Evolutionary conservation across 768 basidiomycete species (phyloP), one percentile per base, ranked within the genome.

Genomic region (Suillus americanus): DNA sequence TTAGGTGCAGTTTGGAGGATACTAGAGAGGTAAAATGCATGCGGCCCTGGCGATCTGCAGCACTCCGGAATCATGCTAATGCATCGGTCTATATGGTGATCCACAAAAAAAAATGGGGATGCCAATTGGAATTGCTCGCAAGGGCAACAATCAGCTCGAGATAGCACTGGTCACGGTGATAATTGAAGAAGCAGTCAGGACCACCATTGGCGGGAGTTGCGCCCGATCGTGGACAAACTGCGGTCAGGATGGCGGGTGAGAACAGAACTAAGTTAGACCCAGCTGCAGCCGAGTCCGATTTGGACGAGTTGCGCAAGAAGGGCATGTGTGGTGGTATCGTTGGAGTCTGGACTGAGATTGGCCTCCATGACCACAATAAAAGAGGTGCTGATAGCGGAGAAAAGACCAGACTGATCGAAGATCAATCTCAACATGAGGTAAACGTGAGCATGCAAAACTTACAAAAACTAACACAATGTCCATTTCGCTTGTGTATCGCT

Each of bases 381-480:
- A 28, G 67, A 38, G 5, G 67, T 61, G 33, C 50, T 51, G 50
- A 68, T 63, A 30, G 46, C 66, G 2, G 62, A 67, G 45, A 68
- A 68, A 68, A 33, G 56, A 45, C 63, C 63, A 37, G 67, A 55
- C 67, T 68, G 43, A 13, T 41, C 6, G 6, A n/a, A 57, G 6
- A 33, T 57, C 35, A 20, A 57, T 35, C 18, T 20, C 25, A 13
- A 57, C 18, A 41, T 6, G 35, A 23, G 5, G 9, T 10, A 23
- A 48, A 48, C 2, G 46, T 33, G 33, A 33, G 0, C 33, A 33
- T 33, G 33, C n/a, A 12, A 35, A 20, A 62, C 71, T 33, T 55
- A 71, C 71, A 61, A 72, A 72, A 53, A 72, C 62, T 2, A 72
- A 56, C 30, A 70, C 45, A 20, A 68, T 66, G 60, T 71, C 67